Conservation (phyloP, 169 alveolate species). For the Theileria orientalis region DNA sequence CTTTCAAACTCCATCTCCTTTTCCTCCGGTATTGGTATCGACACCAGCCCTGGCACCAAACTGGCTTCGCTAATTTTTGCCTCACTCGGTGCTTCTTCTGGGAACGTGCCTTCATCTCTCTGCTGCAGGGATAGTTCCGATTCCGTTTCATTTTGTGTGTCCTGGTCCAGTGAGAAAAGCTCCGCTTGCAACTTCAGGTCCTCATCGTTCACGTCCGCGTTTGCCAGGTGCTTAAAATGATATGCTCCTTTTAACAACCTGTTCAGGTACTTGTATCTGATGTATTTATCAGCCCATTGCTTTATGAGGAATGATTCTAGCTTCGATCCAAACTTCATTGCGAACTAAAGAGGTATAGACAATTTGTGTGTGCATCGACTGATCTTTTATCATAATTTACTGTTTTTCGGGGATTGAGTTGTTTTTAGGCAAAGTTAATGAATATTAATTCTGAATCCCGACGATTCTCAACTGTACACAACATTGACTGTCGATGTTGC, state of each 20-base stretch:
- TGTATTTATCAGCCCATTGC: conserved; percentile 63
- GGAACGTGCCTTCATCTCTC: neutral
- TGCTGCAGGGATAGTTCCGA: neutral
- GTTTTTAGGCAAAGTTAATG: no score
- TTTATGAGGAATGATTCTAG: conserved; percentile 36
- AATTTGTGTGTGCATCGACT: neutral
- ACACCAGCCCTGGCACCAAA: neutral
- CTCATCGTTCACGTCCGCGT: conserved; percentile 28
- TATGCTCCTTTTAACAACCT: conserved; percentile 40
- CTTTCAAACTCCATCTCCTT: neutral
- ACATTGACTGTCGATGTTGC: no score
- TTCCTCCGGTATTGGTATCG: neutral
- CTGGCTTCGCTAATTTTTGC: neutral
- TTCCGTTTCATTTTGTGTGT: neutral
- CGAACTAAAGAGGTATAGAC: neutral
- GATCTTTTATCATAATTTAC: neutral
- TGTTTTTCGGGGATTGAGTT: neutral
- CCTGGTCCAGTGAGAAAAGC: conserved; percentile 12
- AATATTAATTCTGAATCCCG: no score
- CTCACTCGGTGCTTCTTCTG: neutral
- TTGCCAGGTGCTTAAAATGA: neutral
- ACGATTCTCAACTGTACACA: no score
- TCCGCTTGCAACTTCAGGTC: conserved; percentile 11
- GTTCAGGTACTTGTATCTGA: conserved; percentile 59
- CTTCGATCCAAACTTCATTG: conserved; percentile 65